Evolutionary conservation across 129 eudicot genomes (phyloP), one percentile per base, ranked within the genome.

Genomic region (Artemisia tridentata): DNA sequence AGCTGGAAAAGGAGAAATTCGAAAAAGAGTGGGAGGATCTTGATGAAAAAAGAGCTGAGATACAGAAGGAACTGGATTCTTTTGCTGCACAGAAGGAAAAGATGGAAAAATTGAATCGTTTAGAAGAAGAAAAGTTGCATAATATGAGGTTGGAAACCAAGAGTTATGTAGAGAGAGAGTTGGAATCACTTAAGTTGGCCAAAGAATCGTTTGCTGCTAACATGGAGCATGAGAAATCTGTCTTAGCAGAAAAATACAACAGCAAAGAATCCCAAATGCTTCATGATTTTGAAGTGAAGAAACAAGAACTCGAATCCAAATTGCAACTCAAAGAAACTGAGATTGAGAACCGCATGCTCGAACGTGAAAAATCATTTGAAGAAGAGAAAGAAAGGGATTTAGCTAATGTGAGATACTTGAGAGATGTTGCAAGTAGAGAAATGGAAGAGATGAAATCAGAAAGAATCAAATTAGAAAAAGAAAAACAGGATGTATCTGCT

Each of bases 1-100:
- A 84, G 85, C 86, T 79, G 52, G 99, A 90, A 67, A 95, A 76
- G 82, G 75, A 77, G 82, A 83, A 71, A 38, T 95, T 95, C 78
- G 99, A 95, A 87, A 88, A 84, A 78, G 97, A 95, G 70, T 95
- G 99, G 99, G 99, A 95, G 79, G 92, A 82, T 49, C 89, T 95
- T 64, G 97, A 95, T 78, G 96, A 86, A 72, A 90, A 83, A 88
- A 75, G 88, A 73, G 79, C 75, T 2, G 88, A 80, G 68, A 74
- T 84, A 50, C 84, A 73, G 79, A 84, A 80, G 59, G 97, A 90
- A 67, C 47, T 80, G 59, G 84, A 86, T 57, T 69, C 72, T 51
- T 48, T 88, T 19, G 69, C 82, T 72, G 75, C 73, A 65, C 84
- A 95, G 73, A 86, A 68, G 77, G 84, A 76, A 50, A 67, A 77